These are phyloP conservation scores for Dictyophora rubrovolvata DNA, from an alignment of 768 basidiomycete species.

Conservation along the genomic window DNA sequence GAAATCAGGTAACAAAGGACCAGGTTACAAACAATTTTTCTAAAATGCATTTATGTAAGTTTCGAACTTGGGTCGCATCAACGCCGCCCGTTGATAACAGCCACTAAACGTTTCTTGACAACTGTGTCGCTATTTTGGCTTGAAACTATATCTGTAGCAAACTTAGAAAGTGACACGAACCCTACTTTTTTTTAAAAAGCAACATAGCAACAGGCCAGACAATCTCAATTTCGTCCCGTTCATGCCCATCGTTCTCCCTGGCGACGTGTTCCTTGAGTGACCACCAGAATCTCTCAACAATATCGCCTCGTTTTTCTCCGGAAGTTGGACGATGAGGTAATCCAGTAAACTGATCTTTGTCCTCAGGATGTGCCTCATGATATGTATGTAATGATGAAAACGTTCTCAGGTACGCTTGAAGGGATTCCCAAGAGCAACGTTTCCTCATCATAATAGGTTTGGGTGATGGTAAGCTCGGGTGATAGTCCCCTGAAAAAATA, in stretches of 20 bases:
- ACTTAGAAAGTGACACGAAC: background rate
- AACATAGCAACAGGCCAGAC: constrained; percentile 31
- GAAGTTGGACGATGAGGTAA: constrained; percentile 10
- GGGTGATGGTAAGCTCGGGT: constrained; percentile 27
- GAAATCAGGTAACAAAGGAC: too few relatives aligned
- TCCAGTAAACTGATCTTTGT: constrained; percentile 25
- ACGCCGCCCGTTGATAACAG: too few relatives aligned
- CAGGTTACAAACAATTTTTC: too few relatives aligned
- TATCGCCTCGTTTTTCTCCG: constrained; percentile 34
- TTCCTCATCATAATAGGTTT: constrained; percentile 46
- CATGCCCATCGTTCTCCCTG: constrained; percentile 16
- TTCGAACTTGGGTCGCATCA: too few relatives aligned
- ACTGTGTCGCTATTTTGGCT: too few relatives aligned
- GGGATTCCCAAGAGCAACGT: constrained; percentile 51
- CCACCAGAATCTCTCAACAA: constrained; percentile 56
- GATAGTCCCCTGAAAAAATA: constrained; percentile 26
- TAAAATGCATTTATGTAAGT: too few relatives aligned
- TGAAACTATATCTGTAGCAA: background rate
- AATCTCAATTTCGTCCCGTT: constrained; percentile 23
- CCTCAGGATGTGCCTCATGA: constrained; percentile 51
- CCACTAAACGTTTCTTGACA: too few relatives aligned
- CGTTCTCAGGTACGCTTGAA: constrained; percentile 61
- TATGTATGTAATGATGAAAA: constrained; percentile 63
- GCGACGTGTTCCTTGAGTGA: constrained; percentile 32
- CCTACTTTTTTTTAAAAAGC: background rate